A percentile compares a stretch with the other conserved stretches of the same genome.
These are phyloP conservation scores for Tinospora cordifolia DNA, from an alignment of 164 flowering plant genomes.

Conservation along the genomic window DNA sequence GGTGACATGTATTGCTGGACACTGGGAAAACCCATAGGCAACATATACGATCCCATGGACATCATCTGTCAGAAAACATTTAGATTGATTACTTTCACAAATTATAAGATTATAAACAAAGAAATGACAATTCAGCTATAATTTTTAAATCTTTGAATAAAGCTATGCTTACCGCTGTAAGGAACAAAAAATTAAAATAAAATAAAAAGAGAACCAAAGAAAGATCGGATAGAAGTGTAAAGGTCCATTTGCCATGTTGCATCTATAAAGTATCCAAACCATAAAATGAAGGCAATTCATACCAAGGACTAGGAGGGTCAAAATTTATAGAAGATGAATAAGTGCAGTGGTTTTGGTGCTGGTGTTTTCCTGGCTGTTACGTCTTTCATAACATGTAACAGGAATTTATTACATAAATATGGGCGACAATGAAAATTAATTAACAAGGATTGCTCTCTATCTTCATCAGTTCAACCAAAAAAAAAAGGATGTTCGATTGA, in stretches of 20 bases:
- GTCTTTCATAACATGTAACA: too few relatives aligned
- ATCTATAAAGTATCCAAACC: background rate
- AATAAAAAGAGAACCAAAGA: background rate
- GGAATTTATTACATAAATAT: too few relatives aligned
- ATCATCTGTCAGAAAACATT: conserved; percentile 54
- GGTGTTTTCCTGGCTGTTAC: too few relatives aligned
- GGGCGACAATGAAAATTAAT: too few relatives aligned
- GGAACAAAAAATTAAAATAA: background rate
- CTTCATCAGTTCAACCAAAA: too few relatives aligned
- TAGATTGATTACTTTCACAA: background rate
- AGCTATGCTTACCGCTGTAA: background rate
- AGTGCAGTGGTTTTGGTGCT: too few relatives aligned
- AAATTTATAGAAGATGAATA: too few relatives aligned
- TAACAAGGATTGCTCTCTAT: too few relatives aligned
- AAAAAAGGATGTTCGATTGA: too few relatives aligned
- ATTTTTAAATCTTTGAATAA: background rate
- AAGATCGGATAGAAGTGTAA: background rate
- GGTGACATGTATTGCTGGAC: conserved; percentile 68
- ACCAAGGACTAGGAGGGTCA: too few relatives aligned
- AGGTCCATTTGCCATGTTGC: background rate
- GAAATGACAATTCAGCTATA: background rate
- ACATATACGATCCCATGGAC: conserved; percentile 93
- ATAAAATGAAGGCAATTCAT: background rate
- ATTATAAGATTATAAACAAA: background rate
- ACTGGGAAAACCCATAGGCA: conserved; percentile 80